These are phyloP conservation scores for Diplodia scrobiculata DNA, from an alignment of 2,329 filamentous ascomycete genomes.

Conservation along the genomic window DNA sequence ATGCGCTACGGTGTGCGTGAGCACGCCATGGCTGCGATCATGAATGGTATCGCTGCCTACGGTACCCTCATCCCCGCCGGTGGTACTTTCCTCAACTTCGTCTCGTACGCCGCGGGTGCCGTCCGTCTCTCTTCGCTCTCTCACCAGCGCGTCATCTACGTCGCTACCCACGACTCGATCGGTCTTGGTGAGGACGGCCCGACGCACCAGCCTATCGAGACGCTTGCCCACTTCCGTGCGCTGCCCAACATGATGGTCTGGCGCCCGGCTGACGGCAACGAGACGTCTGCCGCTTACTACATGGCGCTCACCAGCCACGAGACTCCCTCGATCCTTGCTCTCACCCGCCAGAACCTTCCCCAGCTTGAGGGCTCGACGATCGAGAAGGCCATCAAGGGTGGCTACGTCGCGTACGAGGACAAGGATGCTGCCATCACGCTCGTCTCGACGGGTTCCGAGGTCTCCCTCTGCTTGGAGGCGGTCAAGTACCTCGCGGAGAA, in stretches of 20 bases:
- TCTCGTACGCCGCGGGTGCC: slow-evolving; percentile 94
- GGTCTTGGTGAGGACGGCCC: slow-evolving; percentile 98
- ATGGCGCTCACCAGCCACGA: slow-evolving; percentile 84
- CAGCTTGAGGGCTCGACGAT: slow-evolving; percentile 94
- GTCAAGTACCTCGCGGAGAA: slow-evolving; percentile 89
- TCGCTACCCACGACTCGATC: slow-evolving; percentile 98
- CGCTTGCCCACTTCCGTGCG: slow-evolving; percentile 95
- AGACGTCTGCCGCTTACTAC: slow-evolving; percentile 98
- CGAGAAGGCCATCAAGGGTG: slow-evolving; percentile 89
- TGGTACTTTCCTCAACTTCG: slow-evolving; percentile 99
- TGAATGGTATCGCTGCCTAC: slow-evolving; percentile 62
- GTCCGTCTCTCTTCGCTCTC: slow-evolving; percentile 92
- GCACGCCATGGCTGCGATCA: slow-evolving; percentile 44
- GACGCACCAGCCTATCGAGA: slow-evolving; percentile 99
- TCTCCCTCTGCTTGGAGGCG: slow-evolving; percentile 88
- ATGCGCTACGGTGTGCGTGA: slow-evolving; percentile 65
- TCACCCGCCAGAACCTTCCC: slow-evolving; percentile 97
- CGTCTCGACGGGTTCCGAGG: slow-evolving; percentile 94
- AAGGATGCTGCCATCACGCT: slow-evolving; percentile 84
- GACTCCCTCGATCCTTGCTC: slow-evolving; percentile 89
- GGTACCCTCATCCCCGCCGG: slow-evolving; percentile 90
- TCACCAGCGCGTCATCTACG: slow-evolving; percentile 87
- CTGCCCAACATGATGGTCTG: slow-evolving; percentile 99
- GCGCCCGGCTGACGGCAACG: slow-evolving; percentile 97
- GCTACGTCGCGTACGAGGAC: slow-evolving; percentile 84